phyloP scores from a whole-genome alignment of 179 eudicot genomes.

The Camellia oleifera region DNA sequence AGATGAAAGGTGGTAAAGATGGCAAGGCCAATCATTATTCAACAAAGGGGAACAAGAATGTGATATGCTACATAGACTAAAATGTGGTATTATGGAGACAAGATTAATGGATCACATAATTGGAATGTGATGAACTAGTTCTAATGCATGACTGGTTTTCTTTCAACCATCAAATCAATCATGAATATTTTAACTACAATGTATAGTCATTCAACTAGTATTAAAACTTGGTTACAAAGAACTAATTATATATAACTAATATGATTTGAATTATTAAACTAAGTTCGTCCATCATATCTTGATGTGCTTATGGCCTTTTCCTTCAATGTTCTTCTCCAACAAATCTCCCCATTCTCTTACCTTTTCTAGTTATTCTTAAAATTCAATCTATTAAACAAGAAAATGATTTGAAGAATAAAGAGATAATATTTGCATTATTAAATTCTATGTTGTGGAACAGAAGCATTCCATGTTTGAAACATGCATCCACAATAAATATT shows the following conservation, averaged over 20 bases:
- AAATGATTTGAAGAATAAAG: not conserved
- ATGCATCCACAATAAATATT: not conserved
- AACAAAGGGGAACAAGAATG: not conserved
- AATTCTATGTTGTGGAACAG: not conserved
- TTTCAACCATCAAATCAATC: not conserved
- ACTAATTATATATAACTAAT: not conserved
- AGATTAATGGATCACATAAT: not conserved
- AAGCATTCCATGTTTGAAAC: not conserved
- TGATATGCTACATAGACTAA: not conserved
- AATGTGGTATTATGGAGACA: not conserved
- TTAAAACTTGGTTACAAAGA: not conserved
- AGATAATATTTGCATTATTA: not conserved
- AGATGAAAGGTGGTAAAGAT: not conserved
- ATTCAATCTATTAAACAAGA: not conserved
- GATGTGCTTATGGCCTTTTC: not conserved
- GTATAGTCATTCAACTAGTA: not conserved
- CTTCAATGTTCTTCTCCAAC: not conserved
- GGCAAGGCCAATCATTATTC: not conserved
- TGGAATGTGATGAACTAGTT: conserved; percentile 1
- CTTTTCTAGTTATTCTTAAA: not conserved
- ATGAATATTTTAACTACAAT: not conserved
- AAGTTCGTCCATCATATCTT: not conserved
- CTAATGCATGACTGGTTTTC: not conserved
- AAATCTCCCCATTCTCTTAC: not conserved
- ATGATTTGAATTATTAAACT: not conserved